Evolutionary conservation across 345 rosid genomes (phyloP), one percentile per base, ranked within the genome.

Genomic region (Punica granatum): DNA sequence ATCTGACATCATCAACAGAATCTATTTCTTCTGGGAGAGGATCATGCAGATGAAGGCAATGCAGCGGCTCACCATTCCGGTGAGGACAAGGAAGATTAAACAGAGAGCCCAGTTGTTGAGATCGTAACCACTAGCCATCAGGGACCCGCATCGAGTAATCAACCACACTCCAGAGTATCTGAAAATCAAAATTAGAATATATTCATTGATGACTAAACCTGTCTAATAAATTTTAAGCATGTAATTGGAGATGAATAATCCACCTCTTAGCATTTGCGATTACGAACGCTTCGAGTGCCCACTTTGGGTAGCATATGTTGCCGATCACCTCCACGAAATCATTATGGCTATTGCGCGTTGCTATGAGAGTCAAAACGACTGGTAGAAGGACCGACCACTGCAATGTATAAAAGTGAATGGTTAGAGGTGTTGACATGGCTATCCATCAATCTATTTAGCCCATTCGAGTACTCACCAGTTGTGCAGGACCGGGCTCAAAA

Each of bases 361-460:
- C 97, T 67, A 92, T 75, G 32, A 95, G 89, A 54, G 99, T 92
- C 81, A 95, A 76, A 63, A 92, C 98, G 61, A 95, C 98, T 6
- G 99, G 99, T 62, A 95, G 92, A 73, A 95, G 90, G 75, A 92
- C 99, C 21, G 96, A 84, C 98, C 99, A 95, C 99, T 95, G 86
- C 74, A 72, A 34, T 63, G 68, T 33, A 42, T 41, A 61, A 73
- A 76, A 48, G 33, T 25, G 23, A 46, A 54, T 26, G 6, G 61
- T 56, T 30, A 56, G 34, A 7, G 34, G 7, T 26, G 14, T 4
- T 2, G 19, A 11, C 12, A 56, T 56, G 15, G 15, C 61, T 14
- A 30, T 11, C 34, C 5, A 39, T 5, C 8, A 23, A 51, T 39
- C 23, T 1, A 33, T 36, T 30, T 51, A 43, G 18, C 18, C 33